Conservation (phyloP, 2,329 filamentous ascomycete genomes). For the Parascedosporium putredinis region DNA sequence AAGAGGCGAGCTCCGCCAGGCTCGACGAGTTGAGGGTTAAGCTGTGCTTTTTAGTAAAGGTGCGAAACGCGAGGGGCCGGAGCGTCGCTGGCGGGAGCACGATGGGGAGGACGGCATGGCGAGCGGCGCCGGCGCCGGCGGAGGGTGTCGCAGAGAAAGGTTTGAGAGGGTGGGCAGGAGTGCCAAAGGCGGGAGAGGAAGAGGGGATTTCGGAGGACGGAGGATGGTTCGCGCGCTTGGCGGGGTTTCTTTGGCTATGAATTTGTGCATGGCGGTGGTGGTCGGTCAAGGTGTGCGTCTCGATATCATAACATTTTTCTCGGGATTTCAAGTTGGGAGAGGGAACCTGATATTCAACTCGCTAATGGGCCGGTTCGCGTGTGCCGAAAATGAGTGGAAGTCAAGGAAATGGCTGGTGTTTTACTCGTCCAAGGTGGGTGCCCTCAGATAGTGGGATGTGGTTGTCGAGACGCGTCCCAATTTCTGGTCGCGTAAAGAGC, state of each 20-base stretch:
- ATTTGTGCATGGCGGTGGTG: constrained; percentile 10
- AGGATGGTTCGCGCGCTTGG: constrained; percentile 14
- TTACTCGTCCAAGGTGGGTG: too few species aligned
- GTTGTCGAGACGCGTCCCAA: constrained; percentile 2
- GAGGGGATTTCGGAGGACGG: constrained; percentile 61
- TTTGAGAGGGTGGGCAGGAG: constrained; percentile 68
- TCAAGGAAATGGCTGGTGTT: too few species aligned
- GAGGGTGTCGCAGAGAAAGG: constrained; percentile 45
- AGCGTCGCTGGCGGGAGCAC: constrained; percentile 78
- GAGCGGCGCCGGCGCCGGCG: constrained; percentile 32
- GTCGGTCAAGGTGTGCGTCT: not conserved
- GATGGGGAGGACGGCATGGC: constrained; percentile 65
- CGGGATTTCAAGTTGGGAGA: not conserved
- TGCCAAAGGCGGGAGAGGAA: constrained; percentile 83
- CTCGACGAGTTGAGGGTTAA: constrained; percentile 83
- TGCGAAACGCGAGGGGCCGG: constrained; percentile 83
- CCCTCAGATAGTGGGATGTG: constrained; percentile 1
- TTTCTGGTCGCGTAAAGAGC: constrained; percentile 5
- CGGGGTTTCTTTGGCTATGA: constrained; percentile 11
- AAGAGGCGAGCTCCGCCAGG: constrained; percentile 71
- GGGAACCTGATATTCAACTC: too few species aligned
- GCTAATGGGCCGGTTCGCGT: too few species aligned
- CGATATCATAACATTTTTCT: not conserved
- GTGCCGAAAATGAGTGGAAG: too few species aligned
- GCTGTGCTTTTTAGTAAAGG: constrained; percentile 95